Conservation (phyloP, 2,329 filamentous ascomycete species). For the Alternaria arbusti region DNA sequence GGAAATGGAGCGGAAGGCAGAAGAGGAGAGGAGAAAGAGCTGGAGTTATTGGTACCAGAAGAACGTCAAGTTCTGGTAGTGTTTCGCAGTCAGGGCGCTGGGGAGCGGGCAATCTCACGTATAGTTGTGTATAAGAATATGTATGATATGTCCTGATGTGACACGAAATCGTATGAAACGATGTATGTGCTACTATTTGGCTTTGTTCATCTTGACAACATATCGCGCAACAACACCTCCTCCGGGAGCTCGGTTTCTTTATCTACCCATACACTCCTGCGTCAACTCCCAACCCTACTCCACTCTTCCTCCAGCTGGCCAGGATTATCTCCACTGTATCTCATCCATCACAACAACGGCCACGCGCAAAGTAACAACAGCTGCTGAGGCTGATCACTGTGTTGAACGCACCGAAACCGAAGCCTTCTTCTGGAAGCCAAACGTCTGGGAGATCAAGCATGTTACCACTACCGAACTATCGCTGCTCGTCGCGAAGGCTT, state of each 20-base stretch:
- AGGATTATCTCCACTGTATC: background rate
- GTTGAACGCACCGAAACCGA: background rate
- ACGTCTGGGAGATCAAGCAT: constrained; percentile 5
- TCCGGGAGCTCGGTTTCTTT: background rate
- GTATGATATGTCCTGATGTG: constrained; percentile 3
- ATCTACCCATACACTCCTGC: background rate
- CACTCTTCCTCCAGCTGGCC: background rate
- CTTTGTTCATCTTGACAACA: background rate
- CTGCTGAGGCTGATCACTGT: background rate
- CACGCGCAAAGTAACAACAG: constrained; percentile 5
- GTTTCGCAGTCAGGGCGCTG: background rate
- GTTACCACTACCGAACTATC: background rate
- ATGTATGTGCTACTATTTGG: background rate
- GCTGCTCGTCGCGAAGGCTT: constrained; percentile 28
- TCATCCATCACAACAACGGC: background rate
- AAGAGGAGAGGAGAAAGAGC: constrained; percentile 44
- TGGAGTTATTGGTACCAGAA: constrained; percentile 48
- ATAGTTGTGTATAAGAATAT: constrained; percentile 28
- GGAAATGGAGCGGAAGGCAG: constrained; percentile 32
- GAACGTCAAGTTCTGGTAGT: constrained; percentile 46
- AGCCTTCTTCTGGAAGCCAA: constrained; percentile 11
- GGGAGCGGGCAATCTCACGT: constrained; percentile 4
- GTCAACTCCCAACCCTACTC: background rate
- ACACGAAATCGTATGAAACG: background rate
- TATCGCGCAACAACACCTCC: background rate